These are phyloP conservation scores for Peniophora sp. DNA, from an alignment of 1,284 basidiomycete genomes.

Conservation along the genomic window DNA sequence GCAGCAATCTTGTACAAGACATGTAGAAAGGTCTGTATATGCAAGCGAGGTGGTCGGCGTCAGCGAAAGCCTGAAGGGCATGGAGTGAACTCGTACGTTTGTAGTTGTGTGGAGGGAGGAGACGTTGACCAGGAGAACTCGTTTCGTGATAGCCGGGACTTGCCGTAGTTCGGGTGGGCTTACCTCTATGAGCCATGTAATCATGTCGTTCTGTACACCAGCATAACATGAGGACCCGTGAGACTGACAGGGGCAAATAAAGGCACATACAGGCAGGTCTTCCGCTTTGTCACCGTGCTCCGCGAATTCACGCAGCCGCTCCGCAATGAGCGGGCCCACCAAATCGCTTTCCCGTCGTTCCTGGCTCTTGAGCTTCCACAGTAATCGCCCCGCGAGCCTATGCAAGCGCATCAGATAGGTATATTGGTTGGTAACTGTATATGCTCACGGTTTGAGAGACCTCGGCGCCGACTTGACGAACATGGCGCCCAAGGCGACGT, in stretches of 20 bases:
- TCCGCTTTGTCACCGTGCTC: slow-evolving; percentile 7
- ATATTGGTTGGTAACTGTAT: too few relatives aligned
- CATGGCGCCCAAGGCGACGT: slow-evolving; percentile 12
- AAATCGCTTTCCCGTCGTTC: background rate
- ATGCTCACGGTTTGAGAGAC: slow-evolving; percentile 9
- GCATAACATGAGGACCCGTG: too few relatives aligned
- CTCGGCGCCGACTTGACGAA: slow-evolving; percentile 14
- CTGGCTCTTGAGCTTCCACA: slow-evolving; percentile 1
- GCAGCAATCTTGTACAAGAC: slow-evolving; percentile 30
- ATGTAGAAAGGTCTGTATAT: slow-evolving; percentile 26
- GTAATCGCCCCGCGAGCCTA: slow-evolving; percentile 3
- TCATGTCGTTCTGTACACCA: slow-evolving; percentile 26
- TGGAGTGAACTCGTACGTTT: slow-evolving; percentile 18
- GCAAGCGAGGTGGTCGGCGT: background rate
- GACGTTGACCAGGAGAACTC: slow-evolving; percentile 37
- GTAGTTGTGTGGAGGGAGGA: slow-evolving; percentile 32
- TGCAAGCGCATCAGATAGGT: too few relatives aligned
- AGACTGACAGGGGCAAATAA: too few relatives aligned
- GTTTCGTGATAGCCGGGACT: slow-evolving; percentile 22
- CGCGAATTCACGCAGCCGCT: slow-evolving; percentile 11
- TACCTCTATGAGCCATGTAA: slow-evolving; percentile 38
- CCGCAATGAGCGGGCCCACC: slow-evolving; percentile 10
- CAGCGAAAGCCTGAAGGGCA: background rate
- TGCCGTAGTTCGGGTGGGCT: slow-evolving; percentile 24
- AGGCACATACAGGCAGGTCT: slow-evolving; percentile 11